Percentiles rank a stretch among this genome's conserved stretches.
phyloP scores from a whole-genome alignment of 108 stramenopile genomes.

The Skeletonema marinoi region DNA sequence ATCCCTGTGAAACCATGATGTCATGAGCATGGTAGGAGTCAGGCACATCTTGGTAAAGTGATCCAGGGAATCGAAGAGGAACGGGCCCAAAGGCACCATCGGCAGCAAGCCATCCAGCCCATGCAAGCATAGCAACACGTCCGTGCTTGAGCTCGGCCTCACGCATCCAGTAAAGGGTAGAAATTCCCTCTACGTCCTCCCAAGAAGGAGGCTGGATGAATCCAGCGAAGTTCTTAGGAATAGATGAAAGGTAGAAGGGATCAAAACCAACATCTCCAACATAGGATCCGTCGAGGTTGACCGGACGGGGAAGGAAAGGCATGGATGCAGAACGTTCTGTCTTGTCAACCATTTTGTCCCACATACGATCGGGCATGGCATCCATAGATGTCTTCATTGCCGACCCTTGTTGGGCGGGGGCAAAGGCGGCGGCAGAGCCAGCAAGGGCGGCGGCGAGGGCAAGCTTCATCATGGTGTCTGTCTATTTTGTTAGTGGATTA shows the following conservation, averaged over 20 bases:
- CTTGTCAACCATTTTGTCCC: conserved; percentile 90
- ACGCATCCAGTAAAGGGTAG: conserved; percentile 92
- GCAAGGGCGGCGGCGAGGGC: conserved; percentile 76
- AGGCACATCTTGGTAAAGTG: conserved; percentile 76
- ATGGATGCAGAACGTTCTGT: conserved; percentile 72
- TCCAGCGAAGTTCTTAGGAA: conserved; percentile 91
- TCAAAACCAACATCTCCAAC: conserved; percentile 95
- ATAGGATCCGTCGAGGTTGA: conserved; percentile 86
- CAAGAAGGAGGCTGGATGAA: conserved; percentile 91
- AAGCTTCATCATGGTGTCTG: conserved; percentile 72
- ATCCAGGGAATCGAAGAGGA: conserved; percentile 83
- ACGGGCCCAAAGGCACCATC: conserved; percentile 80
- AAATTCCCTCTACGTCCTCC: conserved; percentile 80
- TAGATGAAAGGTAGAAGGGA: conserved; percentile 90
- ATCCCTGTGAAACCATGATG: conserved; percentile 80
- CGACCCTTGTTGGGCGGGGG: conserved; percentile 52
- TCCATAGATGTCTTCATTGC: conserved; percentile 56
- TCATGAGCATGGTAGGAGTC: conserved; percentile 84
- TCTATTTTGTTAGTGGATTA: conserved; percentile 1
- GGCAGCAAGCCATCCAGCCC: conserved; percentile 87
- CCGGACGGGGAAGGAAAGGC: conserved; percentile 87
- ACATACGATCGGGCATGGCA: conserved; percentile 83
- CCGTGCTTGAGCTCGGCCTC: conserved; percentile 91
- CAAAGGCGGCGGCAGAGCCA: conserved; percentile 80
- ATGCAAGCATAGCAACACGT: conserved; percentile 88